Conservation (phyloP, 352 stramenopile species). For the Pythium phragmitis region DNA sequence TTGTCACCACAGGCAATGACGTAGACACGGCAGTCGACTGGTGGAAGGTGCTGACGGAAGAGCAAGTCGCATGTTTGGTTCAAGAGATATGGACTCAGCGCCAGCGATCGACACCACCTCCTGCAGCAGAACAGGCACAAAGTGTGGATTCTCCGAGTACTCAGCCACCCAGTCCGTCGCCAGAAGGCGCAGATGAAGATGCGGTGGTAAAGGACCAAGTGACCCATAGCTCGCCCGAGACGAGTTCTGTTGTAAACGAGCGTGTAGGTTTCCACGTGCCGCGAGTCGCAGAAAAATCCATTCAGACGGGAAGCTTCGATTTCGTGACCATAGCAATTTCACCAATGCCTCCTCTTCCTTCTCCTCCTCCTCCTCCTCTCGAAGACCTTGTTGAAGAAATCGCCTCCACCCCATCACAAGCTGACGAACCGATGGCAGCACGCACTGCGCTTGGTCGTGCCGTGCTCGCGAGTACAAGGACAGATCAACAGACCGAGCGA, state of each 20-base stretch:
- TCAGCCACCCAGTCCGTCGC: background rate
- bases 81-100: slow-evolving; percentile 22
- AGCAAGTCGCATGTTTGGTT: slow-evolving; percentile 24
- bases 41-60: slow-evolving; percentile 26
- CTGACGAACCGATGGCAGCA: background rate
- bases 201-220: background rate
- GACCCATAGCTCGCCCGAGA: background rate
- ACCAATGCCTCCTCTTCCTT: slow-evolving; percentile 2
- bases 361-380: slow-evolving; percentile 4
- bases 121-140: background rate
- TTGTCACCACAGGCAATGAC: background rate
- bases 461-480: background rate
- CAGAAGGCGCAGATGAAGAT: background rate
- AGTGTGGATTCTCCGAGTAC: background rate
- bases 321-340: background rate
- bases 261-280: background rate
- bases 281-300: slow-evolving; percentile 25
- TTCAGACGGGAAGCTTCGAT: slow-evolving; percentile 31
- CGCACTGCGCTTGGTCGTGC: slow-evolving; percentile 3
- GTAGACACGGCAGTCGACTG: slow-evolving; percentile 12
- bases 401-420: no score
- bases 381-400: background rate
- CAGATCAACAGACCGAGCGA: background rate
- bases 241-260: background rate
- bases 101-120: background rate